These are phyloP conservation scores for Phytophthora vignae DNA, from an alignment of 352 stramenopile genomes.

Conservation along the genomic window DNA sequence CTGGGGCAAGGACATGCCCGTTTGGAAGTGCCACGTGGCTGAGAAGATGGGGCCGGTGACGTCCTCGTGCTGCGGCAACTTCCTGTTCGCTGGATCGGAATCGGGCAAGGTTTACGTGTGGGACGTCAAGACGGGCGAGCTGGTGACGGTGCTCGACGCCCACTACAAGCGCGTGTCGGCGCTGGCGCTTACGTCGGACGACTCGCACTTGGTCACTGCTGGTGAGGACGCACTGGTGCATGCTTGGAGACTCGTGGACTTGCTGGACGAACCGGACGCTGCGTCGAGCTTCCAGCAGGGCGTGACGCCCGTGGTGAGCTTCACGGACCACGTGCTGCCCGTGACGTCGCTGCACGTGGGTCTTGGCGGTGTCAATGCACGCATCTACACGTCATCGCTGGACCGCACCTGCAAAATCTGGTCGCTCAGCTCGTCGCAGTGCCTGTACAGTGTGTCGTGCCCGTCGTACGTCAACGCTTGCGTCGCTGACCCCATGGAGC, in stretches of 20 bases:
- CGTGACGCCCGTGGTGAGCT: constrained; percentile 64
- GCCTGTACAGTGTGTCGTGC: constrained; percentile 73
- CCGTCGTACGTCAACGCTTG: constrained; percentile 75
- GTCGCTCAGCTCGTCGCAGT: constrained; percentile 60
- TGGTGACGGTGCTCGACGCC: constrained; percentile 83
- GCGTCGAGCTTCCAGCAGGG: constrained; percentile 66
- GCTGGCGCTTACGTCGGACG: constrained; percentile 70
- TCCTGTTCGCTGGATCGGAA: constrained; percentile 73
- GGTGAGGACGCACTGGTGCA: constrained; percentile 87
- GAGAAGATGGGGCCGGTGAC: constrained; percentile 74
- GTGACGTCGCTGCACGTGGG: constrained; percentile 79
- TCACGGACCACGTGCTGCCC: constrained; percentile 82
- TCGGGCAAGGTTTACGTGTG: constrained; percentile 89
- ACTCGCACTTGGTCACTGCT: constrained; percentile 82
- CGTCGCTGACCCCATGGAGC: constrained; percentile 66
- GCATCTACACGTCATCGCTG: constrained; percentile 79
- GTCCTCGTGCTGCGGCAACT: constrained; percentile 74
- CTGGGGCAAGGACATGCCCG: constrained; percentile 76
- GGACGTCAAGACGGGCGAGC: constrained; percentile 83
- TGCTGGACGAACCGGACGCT: constrained; percentile 68
- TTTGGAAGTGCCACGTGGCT: constrained; percentile 78
- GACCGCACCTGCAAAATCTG: constrained; percentile 86
- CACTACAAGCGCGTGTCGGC: constrained; percentile 89
- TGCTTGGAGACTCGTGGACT: constrained; percentile 77
- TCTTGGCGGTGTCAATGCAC: constrained; percentile 68